Evolutionary conservation across 306 rosid species (phyloP).

Genomic region (Lupinus albus): DNA sequence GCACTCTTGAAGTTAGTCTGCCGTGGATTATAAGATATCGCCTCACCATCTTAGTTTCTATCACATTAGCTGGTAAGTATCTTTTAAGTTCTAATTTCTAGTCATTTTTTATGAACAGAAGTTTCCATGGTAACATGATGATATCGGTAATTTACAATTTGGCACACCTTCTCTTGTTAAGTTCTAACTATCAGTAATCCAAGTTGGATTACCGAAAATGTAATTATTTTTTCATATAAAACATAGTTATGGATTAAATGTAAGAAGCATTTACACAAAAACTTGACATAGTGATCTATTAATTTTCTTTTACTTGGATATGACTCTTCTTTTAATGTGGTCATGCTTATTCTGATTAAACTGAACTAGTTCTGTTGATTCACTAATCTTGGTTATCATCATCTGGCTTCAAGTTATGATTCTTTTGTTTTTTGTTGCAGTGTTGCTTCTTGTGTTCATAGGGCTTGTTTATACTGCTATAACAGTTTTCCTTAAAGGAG

Average conservation of each 20-base stretch:
- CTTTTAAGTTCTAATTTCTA: slow-evolving; percentile 32
- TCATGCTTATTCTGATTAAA: slow-evolving; percentile 4
- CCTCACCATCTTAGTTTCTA: slow-evolving; percentile 52
- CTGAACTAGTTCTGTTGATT: no score
- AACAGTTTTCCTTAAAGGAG: slow-evolving; percentile 19
- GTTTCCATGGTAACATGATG: slow-evolving; percentile 6
- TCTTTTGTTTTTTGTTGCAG: slow-evolving; percentile 41
- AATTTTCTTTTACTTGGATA: no score
- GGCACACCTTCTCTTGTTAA: background rate
- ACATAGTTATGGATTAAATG: background rate
- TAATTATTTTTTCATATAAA: background rate
- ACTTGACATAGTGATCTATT: no score
- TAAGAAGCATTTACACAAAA: no score
- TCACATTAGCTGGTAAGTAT: slow-evolving; percentile 51
- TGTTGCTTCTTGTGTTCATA: slow-evolving; percentile 37
- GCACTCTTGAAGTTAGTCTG: slow-evolving; percentile 64
- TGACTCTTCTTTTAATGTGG: slow-evolving; percentile 6
- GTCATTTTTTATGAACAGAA: slow-evolving; percentile 5
- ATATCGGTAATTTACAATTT: background rate
- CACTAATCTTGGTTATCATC: slow-evolving; percentile 1
- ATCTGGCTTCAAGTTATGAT: no score
- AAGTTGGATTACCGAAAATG: background rate
- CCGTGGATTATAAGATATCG: slow-evolving; percentile 75
- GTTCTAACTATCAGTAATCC: slow-evolving; percentile 17
- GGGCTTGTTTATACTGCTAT: slow-evolving; percentile 29